Evolutionary conservation across 169 alveolate genomes (phyloP).

Genomic region (Eimeria sp.): DNA sequence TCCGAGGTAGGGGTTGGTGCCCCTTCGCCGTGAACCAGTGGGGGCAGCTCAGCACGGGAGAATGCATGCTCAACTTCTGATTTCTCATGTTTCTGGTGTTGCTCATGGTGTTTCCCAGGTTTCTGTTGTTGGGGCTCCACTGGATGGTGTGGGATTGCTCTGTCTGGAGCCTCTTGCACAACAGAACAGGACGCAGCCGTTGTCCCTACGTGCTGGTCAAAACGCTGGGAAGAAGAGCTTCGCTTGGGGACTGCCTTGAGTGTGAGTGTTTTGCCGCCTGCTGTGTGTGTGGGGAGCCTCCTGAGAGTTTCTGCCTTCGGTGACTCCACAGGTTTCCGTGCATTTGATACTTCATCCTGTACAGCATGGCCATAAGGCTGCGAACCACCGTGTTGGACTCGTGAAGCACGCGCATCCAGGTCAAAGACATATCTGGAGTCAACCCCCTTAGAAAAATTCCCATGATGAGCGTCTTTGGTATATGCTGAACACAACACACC

Average conservation of each 20-base stretch:
- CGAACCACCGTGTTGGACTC: neutral
- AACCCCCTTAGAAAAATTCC: neutral
- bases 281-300: constrained; percentile 22
- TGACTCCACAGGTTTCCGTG: neutral
- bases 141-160: neutral
- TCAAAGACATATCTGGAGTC: neutral
- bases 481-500: neutral
- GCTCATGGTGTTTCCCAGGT: no score
- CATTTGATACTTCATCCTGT: neutral
- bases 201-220: neutral
- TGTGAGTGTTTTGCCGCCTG: constrained; percentile 39
- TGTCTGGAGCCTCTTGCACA: neutral
- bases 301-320: neutral
- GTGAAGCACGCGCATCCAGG: neutral
- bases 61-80: neutral
- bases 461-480: neutral
- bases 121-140: neutral
- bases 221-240: neutral
- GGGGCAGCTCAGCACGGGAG: neutral
- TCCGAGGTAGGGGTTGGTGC: neutral
- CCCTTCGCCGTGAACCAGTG: neutral
- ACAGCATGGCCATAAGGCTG: neutral
- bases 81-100: no score
- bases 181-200: neutral
- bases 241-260: constrained; percentile 18